Conservation (phyloP, 331 rosid species). For the Spiraea crenata region DNA sequence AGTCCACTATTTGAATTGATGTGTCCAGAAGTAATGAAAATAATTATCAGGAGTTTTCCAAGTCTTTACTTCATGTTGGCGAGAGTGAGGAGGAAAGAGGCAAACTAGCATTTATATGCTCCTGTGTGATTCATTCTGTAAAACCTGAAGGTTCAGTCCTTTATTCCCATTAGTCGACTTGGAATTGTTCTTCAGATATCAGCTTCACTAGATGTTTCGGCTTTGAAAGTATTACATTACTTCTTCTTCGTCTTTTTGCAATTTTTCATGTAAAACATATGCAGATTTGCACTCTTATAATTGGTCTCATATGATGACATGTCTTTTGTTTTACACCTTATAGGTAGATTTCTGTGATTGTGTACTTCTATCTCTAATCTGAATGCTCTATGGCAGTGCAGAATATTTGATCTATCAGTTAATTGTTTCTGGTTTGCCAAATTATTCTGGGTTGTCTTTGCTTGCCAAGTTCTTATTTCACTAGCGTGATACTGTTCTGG, state of each 20-base stretch:
- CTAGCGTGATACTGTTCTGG: too few relatives aligned
- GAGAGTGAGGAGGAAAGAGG: constrained; percentile 60
- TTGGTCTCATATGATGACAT: too few relatives aligned
- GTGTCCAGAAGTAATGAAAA: constrained; percentile 14
- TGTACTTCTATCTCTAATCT: too few relatives aligned
- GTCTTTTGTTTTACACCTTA: too few relatives aligned
- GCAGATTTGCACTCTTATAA: too few relatives aligned
- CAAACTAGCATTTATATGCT: constrained; percentile 58
- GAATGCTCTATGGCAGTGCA: too few relatives aligned
- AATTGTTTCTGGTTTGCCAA: too few relatives aligned
- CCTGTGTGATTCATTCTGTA: constrained; percentile 55
- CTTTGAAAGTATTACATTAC: constrained; percentile 46
- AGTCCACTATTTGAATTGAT: constrained; percentile 7
- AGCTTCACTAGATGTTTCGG: constrained; percentile 53
- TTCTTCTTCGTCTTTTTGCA: neutral
- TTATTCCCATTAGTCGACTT: constrained; percentile 53
- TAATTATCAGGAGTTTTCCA: constrained; percentile 37
- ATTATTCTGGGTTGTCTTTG: too few relatives aligned
- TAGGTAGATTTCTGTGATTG: too few relatives aligned
- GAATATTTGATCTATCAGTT: too few relatives aligned
- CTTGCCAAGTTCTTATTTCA: too few relatives aligned
- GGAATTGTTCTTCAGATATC: constrained; percentile 64
- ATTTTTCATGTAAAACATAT: neutral
- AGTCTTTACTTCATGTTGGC: constrained; percentile 32
- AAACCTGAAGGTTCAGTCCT: constrained; percentile 84